Percentiles rank a stretch among this genome's conserved stretches.
Conservation (phyloP, 2,329 filamentous ascomycete genomes). For the Delphinella strobiligena region DNA sequence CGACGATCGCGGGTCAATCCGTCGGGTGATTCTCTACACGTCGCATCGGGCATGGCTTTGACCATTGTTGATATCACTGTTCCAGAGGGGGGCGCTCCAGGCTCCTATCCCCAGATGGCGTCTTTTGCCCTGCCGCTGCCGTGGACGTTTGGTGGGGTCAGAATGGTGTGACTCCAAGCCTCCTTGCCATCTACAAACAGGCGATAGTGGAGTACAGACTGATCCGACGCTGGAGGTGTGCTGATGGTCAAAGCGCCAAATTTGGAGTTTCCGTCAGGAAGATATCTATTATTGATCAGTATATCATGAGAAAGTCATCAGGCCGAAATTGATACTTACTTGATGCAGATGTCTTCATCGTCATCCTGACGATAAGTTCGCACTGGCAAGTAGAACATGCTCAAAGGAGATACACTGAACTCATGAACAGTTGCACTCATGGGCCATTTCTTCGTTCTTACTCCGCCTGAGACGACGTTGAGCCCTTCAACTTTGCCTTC, state of each 20-base stretch:
- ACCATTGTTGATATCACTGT: no score
- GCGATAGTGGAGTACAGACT: constrained; percentile 66
- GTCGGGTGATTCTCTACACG: no score
- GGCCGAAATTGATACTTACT: constrained; percentile 43
- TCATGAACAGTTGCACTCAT: constrained; percentile 63
- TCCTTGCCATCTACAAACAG: constrained; percentile 73
- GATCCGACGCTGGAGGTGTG: constrained; percentile 48
- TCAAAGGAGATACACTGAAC: constrained; percentile 82
- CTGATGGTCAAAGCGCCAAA: constrained; percentile 76
- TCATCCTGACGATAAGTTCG: constrained; percentile 74
- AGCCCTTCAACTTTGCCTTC: constrained; percentile 31
- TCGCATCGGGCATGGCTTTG: no score
- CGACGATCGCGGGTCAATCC: no score
- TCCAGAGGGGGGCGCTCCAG: no score
- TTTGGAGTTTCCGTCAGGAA: constrained; percentile 78
- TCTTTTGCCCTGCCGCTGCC: constrained; percentile 31
- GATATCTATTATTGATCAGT: constrained; percentile 42
- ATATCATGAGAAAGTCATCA: not conserved
- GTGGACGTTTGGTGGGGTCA: constrained; percentile 28
- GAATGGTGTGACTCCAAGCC: constrained; percentile 52
- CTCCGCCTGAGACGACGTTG: constrained; percentile 15
- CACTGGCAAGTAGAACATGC: constrained; percentile 84
- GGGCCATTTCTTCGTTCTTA: constrained; percentile 37
- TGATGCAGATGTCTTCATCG: constrained; percentile 68
- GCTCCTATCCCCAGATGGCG: constrained; percentile 30